Evolutionary conservation across 129 eudicot species (phyloP).

Genomic region (Scalesia atractyloides): DNA sequence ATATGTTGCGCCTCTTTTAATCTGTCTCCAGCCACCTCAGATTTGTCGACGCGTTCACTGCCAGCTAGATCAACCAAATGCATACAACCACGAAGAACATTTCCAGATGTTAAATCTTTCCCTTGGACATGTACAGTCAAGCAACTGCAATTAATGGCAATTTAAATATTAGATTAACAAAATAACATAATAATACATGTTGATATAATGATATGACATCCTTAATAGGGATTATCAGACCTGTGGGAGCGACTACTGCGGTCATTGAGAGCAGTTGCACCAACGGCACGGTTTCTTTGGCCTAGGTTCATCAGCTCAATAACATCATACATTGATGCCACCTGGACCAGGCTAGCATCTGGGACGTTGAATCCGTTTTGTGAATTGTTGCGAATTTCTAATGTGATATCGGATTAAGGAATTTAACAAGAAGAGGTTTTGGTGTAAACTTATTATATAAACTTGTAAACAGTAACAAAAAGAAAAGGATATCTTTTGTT

Average conservation of each 20-base stretch:
- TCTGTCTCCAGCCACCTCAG: conserved; percentile 95
- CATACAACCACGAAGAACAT: conserved; percentile 89
- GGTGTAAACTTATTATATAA: neutral
- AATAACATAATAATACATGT: neutral
- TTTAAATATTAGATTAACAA: conserved; percentile 19
- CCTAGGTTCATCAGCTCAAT: conserved; percentile 86
- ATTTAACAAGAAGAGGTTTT: conserved; percentile 14
- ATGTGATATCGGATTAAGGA: conserved; percentile 63
- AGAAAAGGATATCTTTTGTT: conserved; percentile 87
- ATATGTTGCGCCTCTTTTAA: conserved; percentile 98
- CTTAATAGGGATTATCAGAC: conserved; percentile 32
- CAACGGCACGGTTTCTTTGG: conserved; percentile 78
- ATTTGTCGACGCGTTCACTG: conserved; percentile 97
- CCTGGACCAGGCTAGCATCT: conserved; percentile 85
- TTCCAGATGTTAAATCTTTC: conserved; percentile 82
- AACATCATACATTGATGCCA: conserved; percentile 80
- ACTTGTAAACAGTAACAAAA: neutral
- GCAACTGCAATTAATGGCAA: conserved; percentile 56
- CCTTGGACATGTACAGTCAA: conserved; percentile 99
- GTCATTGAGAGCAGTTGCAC: conserved; percentile 98
- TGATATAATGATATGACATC: conserved; percentile 18
- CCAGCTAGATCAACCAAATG: conserved; percentile 99
- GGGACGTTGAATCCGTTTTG: conserved; percentile 95
- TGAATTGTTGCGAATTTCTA: conserved; percentile 94
- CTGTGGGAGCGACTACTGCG: conserved; percentile 99